A percentile compares a stretch with the other conserved stretches of the same genome.
phyloP scores from a whole-genome alignment of 148 eudicot genomes.

The Beta vulgaris region DNA sequence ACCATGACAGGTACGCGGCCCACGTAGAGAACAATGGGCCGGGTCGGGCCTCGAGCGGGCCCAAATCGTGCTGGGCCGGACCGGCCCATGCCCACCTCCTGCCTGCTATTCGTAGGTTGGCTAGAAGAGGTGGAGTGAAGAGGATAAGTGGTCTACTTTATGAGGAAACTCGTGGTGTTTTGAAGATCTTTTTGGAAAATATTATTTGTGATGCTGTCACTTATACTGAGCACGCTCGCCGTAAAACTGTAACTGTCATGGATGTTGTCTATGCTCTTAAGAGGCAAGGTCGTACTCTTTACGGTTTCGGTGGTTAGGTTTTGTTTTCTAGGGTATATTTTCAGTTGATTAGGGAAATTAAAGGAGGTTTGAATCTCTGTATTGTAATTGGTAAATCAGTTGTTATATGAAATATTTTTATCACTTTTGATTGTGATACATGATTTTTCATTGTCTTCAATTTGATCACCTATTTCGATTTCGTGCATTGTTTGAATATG shows the following conservation, averaged over 20 bases:
- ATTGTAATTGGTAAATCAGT: not conserved
- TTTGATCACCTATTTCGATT: too few relatives aligned
- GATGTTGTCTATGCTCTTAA: conserved; percentile 33
- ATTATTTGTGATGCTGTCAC: conserved; percentile 30
- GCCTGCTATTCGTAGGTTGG: conserved; percentile 28
- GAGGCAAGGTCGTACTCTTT: conserved; percentile 32
- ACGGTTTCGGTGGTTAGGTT: conserved; percentile 29
- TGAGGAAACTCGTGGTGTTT: conserved; percentile 28
- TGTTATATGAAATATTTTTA: too few relatives aligned
- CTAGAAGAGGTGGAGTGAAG: conserved; percentile 28
- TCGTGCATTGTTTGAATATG: too few relatives aligned
- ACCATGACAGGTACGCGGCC: too few relatives aligned
- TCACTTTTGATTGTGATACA: too few relatives aligned
- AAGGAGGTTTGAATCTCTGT: not conserved
- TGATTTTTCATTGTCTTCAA: too few relatives aligned
- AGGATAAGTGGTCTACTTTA: conserved; percentile 29
- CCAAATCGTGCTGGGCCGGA: too few relatives aligned
- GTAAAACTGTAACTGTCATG: conserved; percentile 33
- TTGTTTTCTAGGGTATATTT: not conserved
- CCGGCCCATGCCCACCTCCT: too few relatives aligned
- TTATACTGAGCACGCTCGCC: conserved; percentile 28
- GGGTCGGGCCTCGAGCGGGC: too few relatives aligned
- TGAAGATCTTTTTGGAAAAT: conserved; percentile 31
- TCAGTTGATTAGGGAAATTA: too few relatives aligned
- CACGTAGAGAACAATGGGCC: too few relatives aligned